Conservation (phyloP, 176 grass and related monocot genomes). For the Eleusine indica region DNA sequence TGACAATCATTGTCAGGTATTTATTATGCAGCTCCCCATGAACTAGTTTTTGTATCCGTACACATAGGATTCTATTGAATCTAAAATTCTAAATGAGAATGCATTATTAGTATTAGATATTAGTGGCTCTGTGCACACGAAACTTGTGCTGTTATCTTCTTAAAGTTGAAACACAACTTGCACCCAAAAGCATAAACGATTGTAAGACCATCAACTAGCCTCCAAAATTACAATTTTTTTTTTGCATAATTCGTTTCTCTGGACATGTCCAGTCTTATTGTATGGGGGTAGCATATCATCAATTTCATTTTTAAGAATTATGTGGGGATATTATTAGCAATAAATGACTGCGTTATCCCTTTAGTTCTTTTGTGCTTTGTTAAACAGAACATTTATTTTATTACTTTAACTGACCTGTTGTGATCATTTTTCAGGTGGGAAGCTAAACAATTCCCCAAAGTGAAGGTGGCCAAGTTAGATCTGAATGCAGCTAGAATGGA, state of each 20-base stretch:
- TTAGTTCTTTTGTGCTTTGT: background rate
- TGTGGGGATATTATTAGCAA: background rate
- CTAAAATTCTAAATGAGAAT: background rate
- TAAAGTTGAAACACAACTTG: background rate
- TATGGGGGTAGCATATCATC: background rate
- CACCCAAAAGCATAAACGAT: background rate
- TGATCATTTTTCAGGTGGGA: constrained; percentile 69
- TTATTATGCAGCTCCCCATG: background rate
- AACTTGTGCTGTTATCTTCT: background rate
- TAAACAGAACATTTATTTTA: background rate
- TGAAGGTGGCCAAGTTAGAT: constrained; percentile 78
- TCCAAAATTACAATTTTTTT: too few relatives aligned
- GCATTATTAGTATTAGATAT: background rate
- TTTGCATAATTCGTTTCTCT: too few relatives aligned
- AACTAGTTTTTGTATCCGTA: background rate
- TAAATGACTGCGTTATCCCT: background rate
- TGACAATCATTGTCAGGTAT: background rate
- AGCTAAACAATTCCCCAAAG: constrained; percentile 79
- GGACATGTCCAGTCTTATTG: background rate
- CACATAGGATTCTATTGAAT: background rate
- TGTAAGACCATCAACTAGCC: background rate
- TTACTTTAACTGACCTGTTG: background rate
- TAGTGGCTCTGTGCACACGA: background rate
- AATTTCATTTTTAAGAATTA: background rate
- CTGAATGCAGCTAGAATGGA: constrained; percentile 49